phyloP scores from a whole-genome alignment of 2,329 filamentous ascomycete genomes.

The Tolypocladium album region DNA sequence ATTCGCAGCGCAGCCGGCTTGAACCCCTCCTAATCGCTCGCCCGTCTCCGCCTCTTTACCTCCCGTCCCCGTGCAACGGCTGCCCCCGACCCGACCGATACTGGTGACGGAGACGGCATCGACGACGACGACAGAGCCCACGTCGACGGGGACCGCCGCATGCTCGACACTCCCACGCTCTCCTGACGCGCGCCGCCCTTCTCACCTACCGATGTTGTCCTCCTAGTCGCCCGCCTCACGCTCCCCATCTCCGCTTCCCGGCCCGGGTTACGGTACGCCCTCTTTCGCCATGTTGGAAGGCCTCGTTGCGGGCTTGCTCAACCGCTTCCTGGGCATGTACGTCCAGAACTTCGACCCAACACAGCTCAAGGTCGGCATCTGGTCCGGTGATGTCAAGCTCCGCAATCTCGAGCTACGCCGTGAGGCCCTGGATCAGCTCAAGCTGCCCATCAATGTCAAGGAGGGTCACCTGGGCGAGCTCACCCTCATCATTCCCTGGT shows the following conservation, averaged over 20 bases:
- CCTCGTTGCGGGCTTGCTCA: constrained; percentile 90
- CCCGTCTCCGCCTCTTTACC: background rate
- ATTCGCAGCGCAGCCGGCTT: background rate
- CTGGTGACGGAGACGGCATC: background rate
- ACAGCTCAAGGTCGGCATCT: constrained; percentile 97
- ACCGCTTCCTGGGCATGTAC: constrained; percentile 99
- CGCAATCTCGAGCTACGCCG: constrained; percentile 83
- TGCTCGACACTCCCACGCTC: background rate
- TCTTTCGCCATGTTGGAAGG: constrained; percentile 81
- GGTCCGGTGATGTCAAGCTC: constrained; percentile 96
- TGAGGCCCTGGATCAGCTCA: constrained; percentile 94
- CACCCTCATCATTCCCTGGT: constrained; percentile 92
- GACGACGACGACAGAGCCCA: background rate
- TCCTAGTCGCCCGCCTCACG: constrained; percentile 3
- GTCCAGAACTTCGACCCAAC: constrained; percentile 98
- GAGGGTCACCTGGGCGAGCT: constrained; percentile 90
- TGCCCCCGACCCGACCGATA: background rate
- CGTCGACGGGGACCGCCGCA: background rate
- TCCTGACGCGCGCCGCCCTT: constrained; percentile 1
- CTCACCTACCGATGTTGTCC: constrained; percentile 8
- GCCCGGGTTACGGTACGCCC: constrained; percentile 62
- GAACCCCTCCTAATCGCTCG: background rate
- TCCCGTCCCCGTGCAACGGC: background rate
- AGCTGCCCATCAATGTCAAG: constrained; percentile 90
- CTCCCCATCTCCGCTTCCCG: constrained; percentile 23